phyloP scores from a whole-genome alignment of 306 rosid genomes.

The Cicer cuneatum region DNA sequence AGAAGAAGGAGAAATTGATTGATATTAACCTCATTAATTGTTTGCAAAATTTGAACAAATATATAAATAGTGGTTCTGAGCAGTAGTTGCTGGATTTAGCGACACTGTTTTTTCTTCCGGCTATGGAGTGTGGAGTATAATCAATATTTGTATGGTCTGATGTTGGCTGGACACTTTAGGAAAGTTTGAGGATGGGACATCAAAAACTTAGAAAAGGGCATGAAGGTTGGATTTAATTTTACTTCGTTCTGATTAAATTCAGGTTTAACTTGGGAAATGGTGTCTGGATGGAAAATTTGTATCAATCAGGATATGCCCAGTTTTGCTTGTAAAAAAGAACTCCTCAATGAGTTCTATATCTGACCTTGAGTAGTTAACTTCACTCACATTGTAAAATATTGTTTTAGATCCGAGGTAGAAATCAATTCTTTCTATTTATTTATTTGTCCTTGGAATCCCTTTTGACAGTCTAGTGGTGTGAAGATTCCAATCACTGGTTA shows the following conservation, averaged over 20 bases:
- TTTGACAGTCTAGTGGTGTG: background rate
- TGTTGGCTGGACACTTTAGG: constrained; percentile 18
- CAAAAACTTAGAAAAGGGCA: constrained; percentile 41
- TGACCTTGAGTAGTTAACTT: constrained; percentile 43
- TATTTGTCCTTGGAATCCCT: background rate
- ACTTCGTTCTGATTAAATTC: constrained; percentile 47
- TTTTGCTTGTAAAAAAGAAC: constrained; percentile 58
- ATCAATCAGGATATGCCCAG: constrained; percentile 46
- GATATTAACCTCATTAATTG: constrained; percentile 11
- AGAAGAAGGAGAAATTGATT: constrained; percentile 87
- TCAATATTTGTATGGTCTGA: constrained; percentile 26
- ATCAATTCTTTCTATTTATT: constrained; percentile 52
- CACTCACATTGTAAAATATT: constrained; percentile 53
- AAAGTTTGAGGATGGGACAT: constrained; percentile 40
- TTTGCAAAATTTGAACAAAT: constrained; percentile 12
- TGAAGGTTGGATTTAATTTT: constrained; percentile 48
- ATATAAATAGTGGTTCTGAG: constrained; percentile 36
- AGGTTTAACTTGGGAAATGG: constrained; percentile 46
- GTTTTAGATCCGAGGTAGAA: constrained; percentile 26
- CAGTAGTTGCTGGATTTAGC: constrained; percentile 25
- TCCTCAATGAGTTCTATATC: constrained; percentile 44
- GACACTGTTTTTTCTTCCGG: constrained; percentile 23
- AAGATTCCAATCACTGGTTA: background rate
- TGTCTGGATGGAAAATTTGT: constrained; percentile 46
- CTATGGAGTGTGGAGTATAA: constrained; percentile 9